Base-by-base conservation (phyloP, 1,284 basidiomycete species). In the Schizophyllum amplum region DNA sequence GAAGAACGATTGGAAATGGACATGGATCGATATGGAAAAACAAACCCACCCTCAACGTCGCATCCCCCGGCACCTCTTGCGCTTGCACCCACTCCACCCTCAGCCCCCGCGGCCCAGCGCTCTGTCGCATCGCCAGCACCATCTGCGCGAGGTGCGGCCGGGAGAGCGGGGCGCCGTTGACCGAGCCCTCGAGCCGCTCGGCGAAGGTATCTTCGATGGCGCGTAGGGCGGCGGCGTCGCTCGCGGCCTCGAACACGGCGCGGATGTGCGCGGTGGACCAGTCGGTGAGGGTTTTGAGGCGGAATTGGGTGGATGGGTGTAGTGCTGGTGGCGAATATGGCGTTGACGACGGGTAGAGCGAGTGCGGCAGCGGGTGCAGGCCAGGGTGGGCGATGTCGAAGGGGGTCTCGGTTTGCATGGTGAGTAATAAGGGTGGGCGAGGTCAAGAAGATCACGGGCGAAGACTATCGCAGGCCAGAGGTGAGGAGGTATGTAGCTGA, bases 181-280 rank as follows among this genome's bases (percentile, higher is more conserved):
- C 63, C 7, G 66, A 74, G 26, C 73, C 75, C 17, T 68, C 67
- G 53, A 79, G 62, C 33, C 69, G 63, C 46, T 69, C 68, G 0
- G 76, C 65, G 64, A 83, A 82, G 1, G 81, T 82, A 3, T 69
- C 64, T 33, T 72, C 69, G 51, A 82, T 69, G 47, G 80, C 79
- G 27, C 66, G 68, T 9, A 76, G 64, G 20, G 74, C 72, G 27
- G 75, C 73, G 25, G 72, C 71, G 58, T 79, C 75, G 21, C 67
- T 74, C 42, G 69, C 65, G 4, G 79, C 77, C 65, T 82, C 80
- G 65, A 83, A 83, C 54, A 83, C 71, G 42, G 67, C 67, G 46
- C 68, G 68, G 57, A 82, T 82, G 63, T 80, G 80, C 57, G 72
- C 68, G 42, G 69, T 63, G 2, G 80, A 82, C 81, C 80, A 83